Conservation (phyloP, 2,329 filamentous ascomycete species). For the Eutypella sp. region DNA sequence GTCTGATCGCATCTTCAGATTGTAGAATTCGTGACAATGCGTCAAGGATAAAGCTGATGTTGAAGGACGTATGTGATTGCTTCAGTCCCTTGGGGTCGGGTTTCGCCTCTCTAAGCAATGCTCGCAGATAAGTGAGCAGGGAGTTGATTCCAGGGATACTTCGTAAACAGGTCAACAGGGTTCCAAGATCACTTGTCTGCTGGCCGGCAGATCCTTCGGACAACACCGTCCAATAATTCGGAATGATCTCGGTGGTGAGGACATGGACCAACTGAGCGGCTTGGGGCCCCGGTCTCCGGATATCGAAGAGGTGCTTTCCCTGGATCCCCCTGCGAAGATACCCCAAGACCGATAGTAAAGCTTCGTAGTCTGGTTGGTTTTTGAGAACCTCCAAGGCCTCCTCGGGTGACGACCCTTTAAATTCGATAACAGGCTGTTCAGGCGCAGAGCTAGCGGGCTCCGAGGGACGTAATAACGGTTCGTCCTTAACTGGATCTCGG, state of each 20-base stretch:
- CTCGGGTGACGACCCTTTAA: conserved; percentile 30
- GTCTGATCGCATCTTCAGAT: conserved; percentile 24
- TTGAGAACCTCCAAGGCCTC: conserved; percentile 57
- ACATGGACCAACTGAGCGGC: conserved; percentile 71
- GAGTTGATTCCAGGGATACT: conserved; percentile 76
- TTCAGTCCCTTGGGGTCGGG: conserved; percentile 31
- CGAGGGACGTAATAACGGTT: conserved; percentile 35
- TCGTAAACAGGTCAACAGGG: conserved; percentile 60
- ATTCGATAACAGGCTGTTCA: conserved; percentile 9
- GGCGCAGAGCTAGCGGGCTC: conserved; percentile 15
- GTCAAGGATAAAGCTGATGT: conserved; percentile 39
- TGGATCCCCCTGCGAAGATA: conserved; percentile 39
- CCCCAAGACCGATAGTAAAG: conserved; percentile 46
- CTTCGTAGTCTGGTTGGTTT: conserved; percentile 56
- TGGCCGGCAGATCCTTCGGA: conserved; percentile 34
- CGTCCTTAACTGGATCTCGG: conserved; percentile 32
- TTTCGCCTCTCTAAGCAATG: conserved; percentile 50
- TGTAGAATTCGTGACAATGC: conserved; percentile 38
- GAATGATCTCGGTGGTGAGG: conserved; percentile 68
- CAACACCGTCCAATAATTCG: conserved; percentile 74
- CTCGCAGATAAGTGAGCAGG: conserved; percentile 63
- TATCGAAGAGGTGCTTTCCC: conserved; percentile 39
- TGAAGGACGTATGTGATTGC: conserved; percentile 37
- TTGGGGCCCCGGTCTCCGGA: conserved; percentile 59
- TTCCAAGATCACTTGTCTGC: conserved; percentile 33